These are phyloP conservation scores for Chrysopogon serrulatus DNA, from an alignment of 176 grass and related monocot genomes.

Conservation along the genomic window DNA sequence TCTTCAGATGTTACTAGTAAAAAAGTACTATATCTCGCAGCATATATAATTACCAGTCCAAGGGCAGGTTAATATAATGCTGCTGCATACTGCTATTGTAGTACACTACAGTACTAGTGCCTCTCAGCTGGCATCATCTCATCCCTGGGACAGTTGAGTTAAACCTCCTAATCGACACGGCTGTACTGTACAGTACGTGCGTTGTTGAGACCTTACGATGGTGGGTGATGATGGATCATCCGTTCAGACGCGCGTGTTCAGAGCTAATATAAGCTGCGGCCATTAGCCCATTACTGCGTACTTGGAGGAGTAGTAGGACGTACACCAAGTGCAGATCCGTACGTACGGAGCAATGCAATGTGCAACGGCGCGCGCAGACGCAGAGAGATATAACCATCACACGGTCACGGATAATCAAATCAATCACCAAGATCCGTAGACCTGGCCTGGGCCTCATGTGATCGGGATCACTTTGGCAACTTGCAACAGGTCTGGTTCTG, in stretches of 20 bases:
- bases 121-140: neutral
- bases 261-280: neutral
- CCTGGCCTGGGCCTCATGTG: too few relatives aligned
- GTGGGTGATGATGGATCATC: neutral
- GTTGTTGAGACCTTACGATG: too few relatives aligned
- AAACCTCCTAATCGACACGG: neutral
- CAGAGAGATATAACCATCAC: neutral
- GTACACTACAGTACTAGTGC: too few relatives aligned
- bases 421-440: neutral
- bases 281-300: neutral
- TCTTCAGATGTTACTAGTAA: too few relatives aligned
- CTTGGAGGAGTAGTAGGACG: neutral
- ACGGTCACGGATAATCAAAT: neutral
- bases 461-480: too few relatives aligned
- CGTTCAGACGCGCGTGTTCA: neutral
- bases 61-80: neutral
- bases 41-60: neutral
- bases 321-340: neutral
- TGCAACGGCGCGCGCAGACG: too few relatives aligned
- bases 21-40: too few relatives aligned
- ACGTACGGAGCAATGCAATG: neutral
- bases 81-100: too few relatives aligned
- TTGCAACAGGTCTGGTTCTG: too few relatives aligned
- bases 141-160: neutral
- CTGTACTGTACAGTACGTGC: neutral